phyloP scores from a whole-genome alignment of 768 basidiomycete genomes.

The Infundibulicybe gibba region DNA sequence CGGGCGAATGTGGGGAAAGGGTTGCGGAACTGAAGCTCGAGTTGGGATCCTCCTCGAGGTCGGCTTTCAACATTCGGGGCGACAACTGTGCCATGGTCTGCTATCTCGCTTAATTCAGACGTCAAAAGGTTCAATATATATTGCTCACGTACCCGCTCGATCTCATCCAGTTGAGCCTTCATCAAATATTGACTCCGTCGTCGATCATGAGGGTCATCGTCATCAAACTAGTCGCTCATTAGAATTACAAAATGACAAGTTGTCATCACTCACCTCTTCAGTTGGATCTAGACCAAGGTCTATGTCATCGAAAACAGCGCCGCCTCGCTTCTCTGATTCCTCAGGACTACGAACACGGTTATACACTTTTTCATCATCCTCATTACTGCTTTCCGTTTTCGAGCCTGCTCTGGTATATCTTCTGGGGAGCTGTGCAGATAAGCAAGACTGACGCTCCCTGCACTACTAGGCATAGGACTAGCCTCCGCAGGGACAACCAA shows the following conservation, averaged over 20 bases:
- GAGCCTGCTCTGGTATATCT: constrained; percentile 9
- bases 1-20: constrained; percentile 27
- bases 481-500: constrained; percentile 29
- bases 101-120: background rate
- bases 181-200: constrained; percentile 73
- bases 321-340: constrained; percentile 42
- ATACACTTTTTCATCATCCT: constrained; percentile 37
- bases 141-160: constrained; percentile 52
- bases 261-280: constrained; percentile 33
- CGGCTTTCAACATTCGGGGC: constrained; percentile 44
- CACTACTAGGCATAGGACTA: constrained; percentile 32
- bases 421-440: constrained; percentile 36
- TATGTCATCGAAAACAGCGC: constrained; percentile 49
- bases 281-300: constrained; percentile 45
- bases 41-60: constrained; percentile 33
- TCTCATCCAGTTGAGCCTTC: constrained; percentile 74
- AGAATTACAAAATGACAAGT: constrained; percentile 11
- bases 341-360: constrained; percentile 27
- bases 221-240: constrained; percentile 47
- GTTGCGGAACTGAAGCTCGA: constrained; percentile 18
- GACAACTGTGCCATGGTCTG: constrained; percentile 68
- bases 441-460: constrained; percentile 36
- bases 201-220: constrained; percentile 69
- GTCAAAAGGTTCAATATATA: background rate
- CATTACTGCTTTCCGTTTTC: constrained; percentile 20